Conservation (phyloP, 768 basidiomycete genomes). For the Gloeopeniophorella convolvens region DNA sequence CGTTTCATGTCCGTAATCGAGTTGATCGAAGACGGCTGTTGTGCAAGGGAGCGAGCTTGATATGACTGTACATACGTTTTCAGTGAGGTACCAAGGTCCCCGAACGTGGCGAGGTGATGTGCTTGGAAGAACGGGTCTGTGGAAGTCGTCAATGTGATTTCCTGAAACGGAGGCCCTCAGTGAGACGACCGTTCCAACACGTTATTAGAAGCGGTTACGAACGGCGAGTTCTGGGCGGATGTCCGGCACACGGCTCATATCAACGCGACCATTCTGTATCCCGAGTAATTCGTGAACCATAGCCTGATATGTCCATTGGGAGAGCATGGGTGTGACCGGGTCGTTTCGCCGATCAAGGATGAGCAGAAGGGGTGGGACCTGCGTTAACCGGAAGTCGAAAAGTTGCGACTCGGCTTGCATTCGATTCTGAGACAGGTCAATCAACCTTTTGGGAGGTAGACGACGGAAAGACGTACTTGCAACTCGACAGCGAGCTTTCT, state of each 20-base stretch:
- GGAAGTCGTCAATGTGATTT: conserved; percentile 85
- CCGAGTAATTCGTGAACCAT: conserved; percentile 97
- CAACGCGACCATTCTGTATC: conserved; percentile 91
- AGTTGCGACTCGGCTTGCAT: conserved; percentile 75
- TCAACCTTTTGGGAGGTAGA: not conserved
- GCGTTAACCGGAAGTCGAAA: conserved; percentile 89
- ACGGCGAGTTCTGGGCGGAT: conserved; percentile 82
- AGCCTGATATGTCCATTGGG: conserved; percentile 99
- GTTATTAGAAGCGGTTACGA: conserved; percentile 23
- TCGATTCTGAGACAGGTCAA: conserved; percentile 47
- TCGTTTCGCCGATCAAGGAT: conserved; percentile 95
- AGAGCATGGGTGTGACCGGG: conserved; percentile 91
- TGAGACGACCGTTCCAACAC: not conserved
- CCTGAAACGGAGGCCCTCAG: conserved; percentile 42
- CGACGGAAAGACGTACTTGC: conserved; percentile 45
- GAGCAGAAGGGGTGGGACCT: conserved; percentile 81
- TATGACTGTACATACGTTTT: conserved; percentile 94
- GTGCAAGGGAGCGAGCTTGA: conserved; percentile 71
- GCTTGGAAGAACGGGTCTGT: conserved; percentile 93
- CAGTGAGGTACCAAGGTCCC: conserved; percentile 88
- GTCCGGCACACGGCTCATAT: conserved; percentile 76
- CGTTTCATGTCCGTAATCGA: conserved; percentile 96
- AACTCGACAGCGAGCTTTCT: conserved; percentile 84
- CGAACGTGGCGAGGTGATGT: conserved; percentile 89
- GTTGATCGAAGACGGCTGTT: conserved; percentile 76